Evolutionary conservation across 768 basidiomycete species (phyloP), one percentile per base, ranked within the genome.

Genomic region (Podaxis pistillaris): DNA sequence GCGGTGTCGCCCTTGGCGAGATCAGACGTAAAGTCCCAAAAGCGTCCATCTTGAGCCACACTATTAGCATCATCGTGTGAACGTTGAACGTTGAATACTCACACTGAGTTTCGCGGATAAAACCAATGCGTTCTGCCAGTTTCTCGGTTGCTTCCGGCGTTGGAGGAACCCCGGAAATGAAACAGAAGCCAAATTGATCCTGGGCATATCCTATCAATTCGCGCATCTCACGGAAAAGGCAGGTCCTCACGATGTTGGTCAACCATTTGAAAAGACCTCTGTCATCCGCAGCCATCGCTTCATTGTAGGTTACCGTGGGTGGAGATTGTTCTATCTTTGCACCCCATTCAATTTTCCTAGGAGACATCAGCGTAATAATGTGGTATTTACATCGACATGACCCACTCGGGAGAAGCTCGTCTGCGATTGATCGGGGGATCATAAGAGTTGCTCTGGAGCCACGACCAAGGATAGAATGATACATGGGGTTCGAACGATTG

Each of bases 11-110:
- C 94, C 68, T 90, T 94, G 17, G 89, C 87, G 22, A 96, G 81
- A 70, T 96, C 88, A 0, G 96, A 86, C 0, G 94, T 97, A 70
- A 98, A 96, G 69, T 98, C 94, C 96, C 96, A 99, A 75, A 98
- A 96, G 62, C 86, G 88, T 37, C 96, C 96, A 69, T 98, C 94
- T 95, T 65, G 1, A 38, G 44, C 53, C 33, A 17, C 26, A 9
- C n/a, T 44, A 50, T 49, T 36, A 38, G 55, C 17, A 36, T 6
- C 4, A 55, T 37, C 17, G 22, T 36, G 56, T 7, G 17, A 3
- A 28, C 15, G 12, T 41, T 28, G 17, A 17, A 22, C 46, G 19
- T 44, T 13, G 9, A 28, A 53, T 1, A 70, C 74, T 19, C 22
- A 78, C 80, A 82, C 70, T 83, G 81, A 0, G 96, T 98, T 73